Base-by-base conservation (phyloP, 495 filamentous ascomycete species). In the Trichoderma gamsii region DNA sequence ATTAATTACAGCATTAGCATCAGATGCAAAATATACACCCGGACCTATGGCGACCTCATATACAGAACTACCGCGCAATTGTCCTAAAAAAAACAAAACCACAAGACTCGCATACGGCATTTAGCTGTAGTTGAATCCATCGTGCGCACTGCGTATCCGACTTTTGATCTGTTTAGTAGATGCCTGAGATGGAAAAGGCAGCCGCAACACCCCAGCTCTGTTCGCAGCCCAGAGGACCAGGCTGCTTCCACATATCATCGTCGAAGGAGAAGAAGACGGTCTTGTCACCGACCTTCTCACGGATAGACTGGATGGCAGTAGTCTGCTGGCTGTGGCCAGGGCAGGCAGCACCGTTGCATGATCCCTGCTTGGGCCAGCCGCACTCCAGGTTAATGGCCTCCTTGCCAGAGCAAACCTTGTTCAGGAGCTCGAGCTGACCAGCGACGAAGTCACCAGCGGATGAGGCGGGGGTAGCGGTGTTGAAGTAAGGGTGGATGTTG, bases 401-500 rank as follows among this genome's bases (percentile, higher is more conserved):
- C 82, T 87, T 87, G 75, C 83, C 83, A 35, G 76, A 67, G 83
- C 94, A 98, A 68, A 88, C 76, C 0, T 72, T 73, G 72, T 87
- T 82, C 63, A 95, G 85, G 71, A 88, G 75, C 15, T 82, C 76
- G 67, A 94, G 83, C 83, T 96, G 87, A 69, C 76, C 67, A 52
- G 78, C 74, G 69, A 91, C 88, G 78, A 97, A 97, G 46, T 76
- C 72, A 76, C 94, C 94, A 63, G 93, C 94, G 61, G 84, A 66
- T 3, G 72, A 71, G 64, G 93, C 84, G 66, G 74, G 70, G 56
- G 87, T 84, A 56, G 80, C 75, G 64, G 86, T 70, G 85, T 96
- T 93, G 89, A 97, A 98, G 88, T 90, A 98, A 76, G 93, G 88
- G 78, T 98, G 94, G 75, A 94, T 86, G 84, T 96, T 97, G 77